Base-by-base conservation (phyloP, 225 moss, liverwort and hornwort genomes). In the Marchantia polymorpha region DNA sequence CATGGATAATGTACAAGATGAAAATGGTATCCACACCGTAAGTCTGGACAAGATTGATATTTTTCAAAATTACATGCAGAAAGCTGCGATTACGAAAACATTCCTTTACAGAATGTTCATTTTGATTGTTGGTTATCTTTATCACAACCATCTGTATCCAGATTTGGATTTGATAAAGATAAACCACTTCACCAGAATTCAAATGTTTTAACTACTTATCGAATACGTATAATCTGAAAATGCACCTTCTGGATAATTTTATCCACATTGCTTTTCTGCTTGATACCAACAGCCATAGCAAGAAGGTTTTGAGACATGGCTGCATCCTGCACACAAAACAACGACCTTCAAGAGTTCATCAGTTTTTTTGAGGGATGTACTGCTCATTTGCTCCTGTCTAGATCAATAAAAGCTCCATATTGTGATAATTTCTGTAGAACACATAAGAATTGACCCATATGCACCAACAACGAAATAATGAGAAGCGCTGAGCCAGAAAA, bases 251-350 rank as follows among this genome's bases (percentile, higher is more conserved):
- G 84, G 49, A 92, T 87, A 53, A 96, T 92, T 66, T 85, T 82
- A 76, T 94, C 70, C 12, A 96, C 96, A 12, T 68, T 77, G 10
- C 31, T 69, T 86, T 91, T 94, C 77, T 94, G 96, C 79, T 94
- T 94, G 85, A 96, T 84, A 78, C 96, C 96, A 0, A 94, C 91
- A 20, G 96, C 87, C 89, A 96, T 89, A 31, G 96, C 96, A 76
- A 96, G 80, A 75, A 96, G 73, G 78, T 91, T 94, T 75, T 88
- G 85, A 10, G 83, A 84, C 70, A 48, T 47, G 80, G 77, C 56
- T 81, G 54, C 26, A 85, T 63, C 87, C 93, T 88, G 83, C 68
- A 80, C 11, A 59, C 4, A 72, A 63, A 49, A 12, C 13, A 56
- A 74, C 55, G 17, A 56, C n/a, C 12, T 16, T 74, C 27, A 30